These are phyloP conservation scores for Limnanthes douglasii DNA, from an alignment of 345 rosid genomes.

Conservation along the genomic window DNA sequence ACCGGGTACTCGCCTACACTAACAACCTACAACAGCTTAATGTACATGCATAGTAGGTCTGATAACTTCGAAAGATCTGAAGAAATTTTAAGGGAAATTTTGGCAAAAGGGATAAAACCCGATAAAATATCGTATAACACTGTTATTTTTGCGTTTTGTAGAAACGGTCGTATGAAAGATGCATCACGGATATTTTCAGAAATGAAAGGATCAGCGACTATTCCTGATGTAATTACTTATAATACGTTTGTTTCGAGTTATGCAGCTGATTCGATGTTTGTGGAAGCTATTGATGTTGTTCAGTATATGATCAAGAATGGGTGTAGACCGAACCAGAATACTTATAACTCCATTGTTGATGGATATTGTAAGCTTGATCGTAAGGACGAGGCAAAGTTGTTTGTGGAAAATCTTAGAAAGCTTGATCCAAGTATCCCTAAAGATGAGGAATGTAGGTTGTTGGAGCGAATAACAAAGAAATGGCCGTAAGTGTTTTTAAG, in stretches of 20 bases:
- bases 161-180: slow-evolving; percentile 82
- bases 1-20: slow-evolving; percentile 62
- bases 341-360: slow-evolving; percentile 76
- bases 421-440: slow-evolving; percentile 48
- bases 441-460: slow-evolving; percentile 41
- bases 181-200: slow-evolving; percentile 66
- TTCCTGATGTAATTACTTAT: slow-evolving; percentile 74
- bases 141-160: slow-evolving; percentile 70
- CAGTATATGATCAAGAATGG: slow-evolving; percentile 64
- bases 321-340: slow-evolving; percentile 61
- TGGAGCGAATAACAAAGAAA: slow-evolving; percentile 40
- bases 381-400: slow-evolving; percentile 46
- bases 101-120: slow-evolving; percentile 67
- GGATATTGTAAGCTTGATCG: slow-evolving; percentile 60
- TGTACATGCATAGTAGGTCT: slow-evolving; percentile 82
- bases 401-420: slow-evolving; percentile 35
- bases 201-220: slow-evolving; percentile 49
- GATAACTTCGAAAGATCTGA: slow-evolving; percentile 54
- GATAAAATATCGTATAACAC: slow-evolving; percentile 85
- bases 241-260: slow-evolving; percentile 74
- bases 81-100: slow-evolving; percentile 45
- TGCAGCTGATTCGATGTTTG: slow-evolving; percentile 86
- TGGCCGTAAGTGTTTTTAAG: slow-evolving; percentile 57
- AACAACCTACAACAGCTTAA: slow-evolving; percentile 81
- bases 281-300: slow-evolving; percentile 62